phyloP scores from a whole-genome alignment of 768 basidiomycete genomes.

The Suillus weaverae region DNA sequence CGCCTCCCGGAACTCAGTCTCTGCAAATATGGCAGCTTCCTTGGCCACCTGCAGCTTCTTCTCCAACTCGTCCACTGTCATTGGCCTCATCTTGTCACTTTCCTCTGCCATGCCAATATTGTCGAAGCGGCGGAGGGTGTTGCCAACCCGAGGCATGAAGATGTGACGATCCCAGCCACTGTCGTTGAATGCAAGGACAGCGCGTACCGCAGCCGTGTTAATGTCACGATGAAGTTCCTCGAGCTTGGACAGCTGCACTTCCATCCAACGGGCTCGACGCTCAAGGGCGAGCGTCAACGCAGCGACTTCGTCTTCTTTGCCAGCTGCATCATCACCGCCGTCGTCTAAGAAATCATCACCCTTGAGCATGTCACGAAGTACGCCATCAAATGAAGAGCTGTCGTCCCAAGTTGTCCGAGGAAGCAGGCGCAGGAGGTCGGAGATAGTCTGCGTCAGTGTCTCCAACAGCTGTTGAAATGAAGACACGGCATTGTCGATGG shows the following conservation, averaged over 20 bases:
- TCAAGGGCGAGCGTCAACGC: conserved; percentile 81
- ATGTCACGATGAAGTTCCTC: conserved; percentile 90
- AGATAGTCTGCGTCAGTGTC: conserved; percentile 88
- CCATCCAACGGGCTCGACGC: conserved; percentile 92
- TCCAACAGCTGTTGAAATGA: conserved; percentile 88
- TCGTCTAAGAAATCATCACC: conserved; percentile 87
- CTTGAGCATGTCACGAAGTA: conserved; percentile 84
- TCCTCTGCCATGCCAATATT: conserved; percentile 56
- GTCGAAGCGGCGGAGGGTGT: conserved; percentile 69
- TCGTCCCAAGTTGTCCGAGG: conserved; percentile 91
- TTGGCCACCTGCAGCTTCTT: conserved; percentile 69
- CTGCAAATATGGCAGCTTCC: conserved; percentile 69
- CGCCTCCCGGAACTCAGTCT: conserved; percentile 70
- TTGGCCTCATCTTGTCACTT: conserved; percentile 42
- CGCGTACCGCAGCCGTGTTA: conserved; percentile 83
- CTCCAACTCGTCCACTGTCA: conserved; percentile 75
- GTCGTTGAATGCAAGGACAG: conserved; percentile 82
- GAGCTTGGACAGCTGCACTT: conserved; percentile 83
- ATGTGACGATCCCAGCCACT: conserved; percentile 76
- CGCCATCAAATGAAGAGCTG: conserved; percentile 85
- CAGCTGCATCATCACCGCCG: conserved; percentile 58
- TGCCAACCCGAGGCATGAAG: conserved; percentile 69
- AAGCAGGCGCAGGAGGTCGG: conserved; percentile 78
- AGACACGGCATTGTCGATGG: conserved; percentile 88
- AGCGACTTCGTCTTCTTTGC: conserved; percentile 82